Conservation (phyloP, 1,139 yeast genomes). For the Tardiomyces digboiensis region DNA sequence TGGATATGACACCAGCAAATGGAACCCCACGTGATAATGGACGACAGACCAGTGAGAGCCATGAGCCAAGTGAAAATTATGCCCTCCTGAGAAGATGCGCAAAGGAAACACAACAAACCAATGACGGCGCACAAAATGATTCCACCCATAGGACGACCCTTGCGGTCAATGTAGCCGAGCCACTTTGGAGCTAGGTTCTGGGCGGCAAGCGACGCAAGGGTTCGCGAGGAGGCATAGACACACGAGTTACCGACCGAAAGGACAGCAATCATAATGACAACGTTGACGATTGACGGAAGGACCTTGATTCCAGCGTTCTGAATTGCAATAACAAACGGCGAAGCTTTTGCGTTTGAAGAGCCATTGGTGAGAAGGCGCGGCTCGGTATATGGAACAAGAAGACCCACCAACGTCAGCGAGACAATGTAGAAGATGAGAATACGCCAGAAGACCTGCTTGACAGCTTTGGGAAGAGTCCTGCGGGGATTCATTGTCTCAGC, state of each 20-base stretch:
- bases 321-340: constrained; percentile 66
- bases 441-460: constrained; percentile 64
- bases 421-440: constrained; percentile 51
- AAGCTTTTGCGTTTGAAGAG: constrained; percentile 43
- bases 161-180: constrained; percentile 59
- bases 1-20: constrained; percentile 68
- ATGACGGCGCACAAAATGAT: constrained; percentile 43
- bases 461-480: constrained; percentile 52
- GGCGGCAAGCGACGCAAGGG: constrained; percentile 68
- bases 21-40: constrained; percentile 75
- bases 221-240: constrained; percentile 67
- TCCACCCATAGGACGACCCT: constrained; percentile 65
- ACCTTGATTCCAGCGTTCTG: constrained; percentile 46
- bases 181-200: constrained; percentile 68
- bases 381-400: constrained; percentile 54
- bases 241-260: constrained; percentile 66
- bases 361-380: constrained; percentile 36
- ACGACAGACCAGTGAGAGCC: constrained; percentile 72
- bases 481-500: constrained; percentile 73
- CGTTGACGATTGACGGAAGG: constrained; percentile 61
- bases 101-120: constrained; percentile 57
- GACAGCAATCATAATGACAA: constrained; percentile 57
- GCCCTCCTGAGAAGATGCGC: constrained; percentile 59
- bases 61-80: constrained; percentile 68
- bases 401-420: constrained; percentile 48